Conservation (phyloP, 257 asterid species). For the Solanum appendiculatum region DNA sequence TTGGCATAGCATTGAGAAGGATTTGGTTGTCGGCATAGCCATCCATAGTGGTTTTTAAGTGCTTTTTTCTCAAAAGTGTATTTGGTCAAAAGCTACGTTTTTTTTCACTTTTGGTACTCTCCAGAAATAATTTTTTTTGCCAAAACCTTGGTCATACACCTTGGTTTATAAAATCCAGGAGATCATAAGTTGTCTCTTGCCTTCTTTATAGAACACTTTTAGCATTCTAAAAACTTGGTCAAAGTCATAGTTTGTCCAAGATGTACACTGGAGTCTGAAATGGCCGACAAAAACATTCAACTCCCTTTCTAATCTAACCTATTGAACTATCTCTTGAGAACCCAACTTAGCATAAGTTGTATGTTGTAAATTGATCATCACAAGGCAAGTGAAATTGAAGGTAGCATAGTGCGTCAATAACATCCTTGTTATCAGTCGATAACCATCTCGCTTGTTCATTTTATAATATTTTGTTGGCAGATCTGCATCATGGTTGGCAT, state of each 20-base stretch:
- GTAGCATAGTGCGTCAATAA: constrained; percentile 14
- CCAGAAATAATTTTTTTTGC: too few relatives aligned
- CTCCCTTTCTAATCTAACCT: constrained; percentile 5
- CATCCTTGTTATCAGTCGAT: constrained; percentile 19
- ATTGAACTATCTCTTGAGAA: constrained; percentile 21
- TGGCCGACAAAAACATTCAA: not conserved
- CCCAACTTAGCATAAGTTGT: constrained; percentile 17
- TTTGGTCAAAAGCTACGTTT: too few relatives aligned
- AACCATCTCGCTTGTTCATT: constrained; percentile 10
- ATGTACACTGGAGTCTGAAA: not conserved
- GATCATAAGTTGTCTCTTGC: constrained; percentile 7
- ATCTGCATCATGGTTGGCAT: constrained; percentile 21
- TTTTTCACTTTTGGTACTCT: too few relatives aligned
- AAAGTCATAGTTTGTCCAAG: not conserved
- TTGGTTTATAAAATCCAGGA: too few relatives aligned
- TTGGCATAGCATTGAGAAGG: constrained; percentile 59
- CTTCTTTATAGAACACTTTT: too few relatives aligned
- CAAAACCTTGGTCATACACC: too few relatives aligned
- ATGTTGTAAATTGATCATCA: constrained; percentile 24
- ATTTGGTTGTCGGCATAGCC: constrained; percentile 49
- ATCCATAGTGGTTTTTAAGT: constrained; percentile 2
- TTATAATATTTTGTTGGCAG: constrained; percentile 25
- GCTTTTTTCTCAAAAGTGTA: too few relatives aligned
- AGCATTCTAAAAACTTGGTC: too few relatives aligned
- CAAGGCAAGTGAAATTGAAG: constrained; percentile 27